Conservation (phyloP, 1,139 yeast species). For the Geotrichum klebahnii region DNA sequence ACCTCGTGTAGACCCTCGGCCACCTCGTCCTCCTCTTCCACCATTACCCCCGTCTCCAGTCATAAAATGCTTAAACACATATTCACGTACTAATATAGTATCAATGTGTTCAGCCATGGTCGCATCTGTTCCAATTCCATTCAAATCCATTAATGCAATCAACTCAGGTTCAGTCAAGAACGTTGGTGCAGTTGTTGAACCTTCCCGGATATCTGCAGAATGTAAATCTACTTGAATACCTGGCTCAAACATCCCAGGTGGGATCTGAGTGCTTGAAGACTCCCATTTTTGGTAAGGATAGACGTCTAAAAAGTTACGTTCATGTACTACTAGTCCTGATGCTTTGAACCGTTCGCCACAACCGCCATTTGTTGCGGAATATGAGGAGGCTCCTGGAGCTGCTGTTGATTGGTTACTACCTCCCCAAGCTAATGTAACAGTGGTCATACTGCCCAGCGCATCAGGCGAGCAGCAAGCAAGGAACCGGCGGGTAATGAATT, state of each 20-base stretch:
- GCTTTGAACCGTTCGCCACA: constrained; percentile 66
- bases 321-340: constrained; percentile 66
- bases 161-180: constrained; percentile 89
- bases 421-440: constrained; percentile 62
- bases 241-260: constrained; percentile 48
- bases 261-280: constrained; percentile 53
- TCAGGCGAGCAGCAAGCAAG: constrained; percentile 90
- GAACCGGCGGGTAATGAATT: constrained; percentile 79
- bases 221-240: constrained; percentile 55
- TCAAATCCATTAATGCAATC: constrained; percentile 90
- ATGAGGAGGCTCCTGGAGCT: too few relatives aligned
- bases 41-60: constrained; percentile 18
- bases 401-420: too few relatives aligned
- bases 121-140: constrained; percentile 98
- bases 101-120: constrained; percentile 97
- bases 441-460: constrained; percentile 72
- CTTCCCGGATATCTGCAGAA: constrained; percentile 60
- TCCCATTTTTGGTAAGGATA: constrained; percentile 72
- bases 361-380: too few relatives aligned
- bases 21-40: constrained; percentile 2
- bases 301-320: constrained; percentile 72
- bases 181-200: constrained; percentile 74
- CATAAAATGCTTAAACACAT: constrained; percentile 48
- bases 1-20: constrained; percentile 25
- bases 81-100: constrained; percentile 64